Conservation (phyloP, 768 basidiomycete species). For the Butyriboletus loyo region DNA sequence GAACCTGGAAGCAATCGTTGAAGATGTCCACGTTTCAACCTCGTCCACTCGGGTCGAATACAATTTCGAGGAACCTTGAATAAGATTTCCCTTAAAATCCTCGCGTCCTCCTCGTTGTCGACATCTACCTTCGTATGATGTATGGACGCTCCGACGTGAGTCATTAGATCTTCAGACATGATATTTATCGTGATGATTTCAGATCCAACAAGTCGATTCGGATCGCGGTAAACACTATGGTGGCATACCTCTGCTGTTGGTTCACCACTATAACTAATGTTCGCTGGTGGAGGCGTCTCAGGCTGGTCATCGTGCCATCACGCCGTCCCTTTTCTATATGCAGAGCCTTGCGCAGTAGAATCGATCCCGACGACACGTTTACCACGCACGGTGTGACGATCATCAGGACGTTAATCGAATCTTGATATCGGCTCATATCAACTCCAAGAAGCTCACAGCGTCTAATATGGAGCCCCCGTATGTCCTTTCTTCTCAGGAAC, state of each 20-base stretch:
- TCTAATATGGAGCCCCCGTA: neutral
- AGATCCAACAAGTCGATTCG: neutral
- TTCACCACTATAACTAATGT: too few relatives aligned
- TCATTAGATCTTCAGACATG: too few relatives aligned
- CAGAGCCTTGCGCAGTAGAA: neutral
- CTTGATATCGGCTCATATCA: neutral
- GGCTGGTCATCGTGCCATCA: too few relatives aligned
- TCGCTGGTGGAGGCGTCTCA: too few relatives aligned
- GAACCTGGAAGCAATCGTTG: neutral
- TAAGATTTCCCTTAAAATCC: too few relatives aligned
- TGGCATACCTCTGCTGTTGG: too few relatives aligned
- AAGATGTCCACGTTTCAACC: too few relatives aligned
- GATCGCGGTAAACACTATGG: neutral
- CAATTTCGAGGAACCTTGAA: too few relatives aligned
- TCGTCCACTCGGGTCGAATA: neutral
- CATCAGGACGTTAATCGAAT: conserved; percentile 11
- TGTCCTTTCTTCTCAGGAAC: conserved; percentile 9
- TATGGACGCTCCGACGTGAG: neutral
- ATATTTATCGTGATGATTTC: neutral
- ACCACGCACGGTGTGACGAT: neutral
- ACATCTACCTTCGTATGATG: too few relatives aligned
- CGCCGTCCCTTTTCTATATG: too few relatives aligned
- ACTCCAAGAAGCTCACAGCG: conserved; percentile 9
- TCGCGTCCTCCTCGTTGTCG: conserved; percentile 13
- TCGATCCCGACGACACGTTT: neutral